Percentiles rank a stretch among this genome's conserved stretches.
These are phyloP conservation scores for Russula brevipes DNA, from an alignment of 768 basidiomycete species.

Conservation along the genomic window DNA sequence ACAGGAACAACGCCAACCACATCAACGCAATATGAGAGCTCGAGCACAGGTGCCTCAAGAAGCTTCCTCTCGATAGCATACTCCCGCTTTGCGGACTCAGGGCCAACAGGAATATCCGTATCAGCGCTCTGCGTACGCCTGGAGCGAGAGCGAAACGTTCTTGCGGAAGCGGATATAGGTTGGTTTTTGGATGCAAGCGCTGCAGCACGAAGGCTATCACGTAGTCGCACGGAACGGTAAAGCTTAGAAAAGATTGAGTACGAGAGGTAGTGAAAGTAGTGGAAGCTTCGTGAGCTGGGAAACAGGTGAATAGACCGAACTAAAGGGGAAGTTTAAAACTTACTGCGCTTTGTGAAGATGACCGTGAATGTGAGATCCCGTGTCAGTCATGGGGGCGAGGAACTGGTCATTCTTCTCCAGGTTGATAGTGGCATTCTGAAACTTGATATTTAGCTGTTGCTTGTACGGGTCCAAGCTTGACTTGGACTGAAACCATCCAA, in stretches of 20 bases:
- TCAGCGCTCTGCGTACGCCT: constrained; percentile 38
- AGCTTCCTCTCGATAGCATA: constrained; percentile 87
- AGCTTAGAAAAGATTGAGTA: constrained; percentile 21
- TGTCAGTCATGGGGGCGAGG: constrained; percentile 55
- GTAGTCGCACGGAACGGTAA: constrained; percentile 19
- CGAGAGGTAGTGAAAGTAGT: constrained; percentile 19
- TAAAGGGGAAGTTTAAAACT: neutral
- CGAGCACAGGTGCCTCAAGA: constrained; percentile 69
- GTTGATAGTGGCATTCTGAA: constrained; percentile 58
- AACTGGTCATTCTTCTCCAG: constrained; percentile 75
- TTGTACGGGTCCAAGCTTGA: constrained; percentile 83
- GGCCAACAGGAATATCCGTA: constrained; percentile 51
- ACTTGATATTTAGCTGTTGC: constrained; percentile 65
- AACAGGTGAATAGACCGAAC: neutral
- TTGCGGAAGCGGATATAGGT: neutral
- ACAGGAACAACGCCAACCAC: constrained; percentile 70
- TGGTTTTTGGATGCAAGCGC: neutral
- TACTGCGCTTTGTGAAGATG: constrained; percentile 45
- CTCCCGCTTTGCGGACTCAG: constrained; percentile 56
- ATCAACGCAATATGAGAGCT: constrained; percentile 84
- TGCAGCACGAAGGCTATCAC: constrained; percentile 4
- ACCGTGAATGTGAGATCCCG: constrained; percentile 59
- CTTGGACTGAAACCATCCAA: constrained; percentile 49
- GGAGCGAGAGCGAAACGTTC: constrained; percentile 24
- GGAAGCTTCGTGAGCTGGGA: constrained; percentile 17